Evolutionary conservation across 305 asterid species (phyloP).

Genomic region (Fraxinus sp.): DNA sequence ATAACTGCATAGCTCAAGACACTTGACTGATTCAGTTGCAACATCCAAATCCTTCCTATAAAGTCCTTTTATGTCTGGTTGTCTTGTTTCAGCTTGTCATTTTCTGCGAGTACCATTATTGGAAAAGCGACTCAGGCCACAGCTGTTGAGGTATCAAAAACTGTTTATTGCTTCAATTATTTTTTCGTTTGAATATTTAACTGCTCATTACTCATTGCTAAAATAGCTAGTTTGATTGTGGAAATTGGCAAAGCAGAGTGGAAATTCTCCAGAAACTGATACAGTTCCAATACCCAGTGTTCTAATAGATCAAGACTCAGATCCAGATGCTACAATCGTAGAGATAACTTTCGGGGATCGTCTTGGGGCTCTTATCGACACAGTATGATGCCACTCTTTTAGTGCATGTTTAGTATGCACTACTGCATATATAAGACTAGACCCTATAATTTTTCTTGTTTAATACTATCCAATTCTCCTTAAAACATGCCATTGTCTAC

Average conservation of each 20-base stretch:
- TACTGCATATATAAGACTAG: background rate
- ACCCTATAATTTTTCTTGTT: background rate
- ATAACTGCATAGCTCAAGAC: background rate
- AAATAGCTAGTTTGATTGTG: conserved; percentile 17
- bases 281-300: conserved; percentile 73
- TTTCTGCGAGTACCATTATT: conserved; percentile 41
- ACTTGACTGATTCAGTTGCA: conserved; percentile 7
- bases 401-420: background rate
- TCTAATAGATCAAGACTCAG: conserved; percentile 85
- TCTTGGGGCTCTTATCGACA: conserved; percentile 92
- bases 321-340: conserved; percentile 82
- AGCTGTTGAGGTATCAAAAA: conserved; percentile 68
- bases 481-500: background rate
- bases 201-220: conserved; percentile 10
- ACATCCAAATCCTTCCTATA: conserved; percentile 15
- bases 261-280: conserved; percentile 55
- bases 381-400: conserved; percentile 44
- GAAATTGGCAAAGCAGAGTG: conserved; percentile 49
- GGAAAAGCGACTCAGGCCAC: conserved; percentile 59
- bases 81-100: conserved; percentile 51
- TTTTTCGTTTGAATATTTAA: background rate
- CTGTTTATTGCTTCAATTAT: conserved; percentile 11
- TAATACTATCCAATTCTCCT: background rate
- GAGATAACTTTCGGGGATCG: conserved; percentile 97
- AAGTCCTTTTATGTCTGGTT: conserved; percentile 24